These are phyloP conservation scores for Russula compacta DNA, from an alignment of 768 basidiomycete species.

Conservation along the genomic window DNA sequence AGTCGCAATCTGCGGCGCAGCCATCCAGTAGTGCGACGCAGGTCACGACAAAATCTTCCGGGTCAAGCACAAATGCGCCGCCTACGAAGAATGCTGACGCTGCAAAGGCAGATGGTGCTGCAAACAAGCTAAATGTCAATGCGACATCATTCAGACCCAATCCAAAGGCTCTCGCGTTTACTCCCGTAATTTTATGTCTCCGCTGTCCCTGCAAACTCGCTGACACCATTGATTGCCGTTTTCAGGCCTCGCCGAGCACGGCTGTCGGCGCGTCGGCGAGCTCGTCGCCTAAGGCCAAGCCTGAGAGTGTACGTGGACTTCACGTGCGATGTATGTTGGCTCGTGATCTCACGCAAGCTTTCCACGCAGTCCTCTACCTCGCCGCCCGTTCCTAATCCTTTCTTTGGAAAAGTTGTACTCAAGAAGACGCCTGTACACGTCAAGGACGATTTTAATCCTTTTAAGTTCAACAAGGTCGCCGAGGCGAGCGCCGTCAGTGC, in stretches of 20 bases:
- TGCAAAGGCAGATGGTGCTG: slow-evolving; percentile 44
- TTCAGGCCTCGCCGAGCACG: slow-evolving; percentile 26
- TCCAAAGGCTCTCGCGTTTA: slow-evolving; percentile 68
- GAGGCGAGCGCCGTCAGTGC: slow-evolving; percentile 67
- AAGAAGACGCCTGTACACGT: slow-evolving; percentile 79
- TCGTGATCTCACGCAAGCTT: not conserved
- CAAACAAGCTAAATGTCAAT: slow-evolving; percentile 71
- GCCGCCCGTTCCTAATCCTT: slow-evolving; percentile 63
- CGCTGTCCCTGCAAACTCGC: not conserved
- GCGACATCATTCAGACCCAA: slow-evolving; percentile 90
- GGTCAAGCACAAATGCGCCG: slow-evolving; percentile 20
- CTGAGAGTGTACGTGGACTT: slow-evolving; percentile 9
- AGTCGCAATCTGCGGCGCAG: slow-evolving; percentile 24
- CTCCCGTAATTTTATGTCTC: slow-evolving; percentile 40
- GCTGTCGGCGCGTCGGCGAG: slow-evolving; percentile 19
- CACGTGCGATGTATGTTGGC: not conserved
- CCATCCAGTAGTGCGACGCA: slow-evolving; percentile 28
- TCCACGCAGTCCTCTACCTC: slow-evolving; percentile 14
- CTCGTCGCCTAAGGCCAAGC: slow-evolving; percentile 25
- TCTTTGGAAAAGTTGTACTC: slow-evolving; percentile 75
- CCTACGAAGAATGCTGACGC: slow-evolving; percentile 21
- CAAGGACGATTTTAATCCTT: slow-evolving; percentile 97
- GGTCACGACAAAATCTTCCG: slow-evolving; percentile 24
- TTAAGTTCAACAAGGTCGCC: slow-evolving; percentile 76
- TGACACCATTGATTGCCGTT: slow-evolving; percentile 13